Percentiles rank a stretch among this genome's conserved stretches.
phyloP scores from a whole-genome alignment of 2,329 filamentous ascomycete genomes.

The Tolypocladium paradoxum region DNA sequence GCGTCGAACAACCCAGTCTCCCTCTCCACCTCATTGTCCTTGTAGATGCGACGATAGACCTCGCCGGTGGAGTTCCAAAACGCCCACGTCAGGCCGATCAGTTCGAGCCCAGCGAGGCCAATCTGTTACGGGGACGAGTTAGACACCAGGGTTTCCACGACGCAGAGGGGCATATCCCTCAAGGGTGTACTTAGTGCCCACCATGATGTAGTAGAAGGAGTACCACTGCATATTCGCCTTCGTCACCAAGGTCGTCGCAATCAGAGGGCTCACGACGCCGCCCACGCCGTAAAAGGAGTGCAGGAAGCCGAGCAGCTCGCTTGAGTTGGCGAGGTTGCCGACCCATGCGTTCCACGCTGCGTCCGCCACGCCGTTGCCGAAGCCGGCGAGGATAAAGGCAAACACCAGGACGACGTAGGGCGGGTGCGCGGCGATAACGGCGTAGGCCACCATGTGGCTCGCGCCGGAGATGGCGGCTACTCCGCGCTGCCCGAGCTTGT shows the following conservation, averaged over 20 bases:
- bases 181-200: constrained; percentile 60
- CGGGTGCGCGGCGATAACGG: constrained; percentile 55
- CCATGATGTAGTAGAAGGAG: constrained; percentile 56
- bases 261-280: constrained; percentile 56
- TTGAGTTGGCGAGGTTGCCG: constrained; percentile 62
- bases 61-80: constrained; percentile 55
- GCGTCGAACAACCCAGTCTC: constrained; percentile 30
- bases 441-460: constrained; percentile 54
- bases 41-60: constrained; percentile 30
- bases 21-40: constrained; percentile 12
- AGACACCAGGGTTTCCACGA: constrained; percentile 35
- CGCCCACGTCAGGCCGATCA: constrained; percentile 35
- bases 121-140: constrained; percentile 36
- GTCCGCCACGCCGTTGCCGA: constrained; percentile 61
- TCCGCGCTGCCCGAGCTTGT: constrained; percentile 36
- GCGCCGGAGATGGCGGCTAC: constrained; percentile 55
- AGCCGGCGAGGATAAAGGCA: constrained; percentile 54
- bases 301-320: constrained; percentile 63
- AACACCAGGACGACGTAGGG: constrained; percentile 57
- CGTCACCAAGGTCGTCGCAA: constrained; percentile 64
- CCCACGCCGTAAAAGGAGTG: constrained; percentile 65
- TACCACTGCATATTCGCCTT: constrained; percentile 55
- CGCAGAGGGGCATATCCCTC: constrained; percentile 41
- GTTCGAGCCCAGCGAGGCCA: constrained; percentile 43
- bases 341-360: constrained; percentile 49